A percentile compares a stretch with the other conserved stretches of the same genome.
Evolutionary conservation across 2,329 filamentous ascomycete species (phyloP).

Genomic region (Xylaria sp.): DNA sequence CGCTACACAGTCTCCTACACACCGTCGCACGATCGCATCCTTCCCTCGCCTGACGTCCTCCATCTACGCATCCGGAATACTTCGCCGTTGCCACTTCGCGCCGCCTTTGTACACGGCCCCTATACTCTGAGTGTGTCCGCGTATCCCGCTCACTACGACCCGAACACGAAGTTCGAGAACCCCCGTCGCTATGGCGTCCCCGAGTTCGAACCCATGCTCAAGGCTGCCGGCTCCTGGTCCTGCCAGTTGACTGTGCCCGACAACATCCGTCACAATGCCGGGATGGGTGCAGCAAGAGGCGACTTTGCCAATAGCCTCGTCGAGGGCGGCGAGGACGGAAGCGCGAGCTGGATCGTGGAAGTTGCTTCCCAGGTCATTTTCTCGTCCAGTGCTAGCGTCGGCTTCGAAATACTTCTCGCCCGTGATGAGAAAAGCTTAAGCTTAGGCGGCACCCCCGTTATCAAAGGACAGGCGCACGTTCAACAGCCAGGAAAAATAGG

Average conservation of each 20-base stretch:
- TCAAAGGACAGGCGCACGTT: conserved; percentile 58
- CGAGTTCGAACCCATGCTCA: conserved; percentile 95
- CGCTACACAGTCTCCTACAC: conserved; percentile 94
- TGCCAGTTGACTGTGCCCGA: conserved; percentile 84
- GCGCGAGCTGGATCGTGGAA: conserved; percentile 81
- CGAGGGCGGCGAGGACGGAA: conserved; percentile 64
- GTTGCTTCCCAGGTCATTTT: conserved; percentile 94
- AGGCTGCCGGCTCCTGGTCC: conserved; percentile 89
- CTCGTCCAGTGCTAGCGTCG: conserved; percentile 85
- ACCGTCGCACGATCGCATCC: conserved; percentile 86
- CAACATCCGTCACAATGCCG: conserved; percentile 73
- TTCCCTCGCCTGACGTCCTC: conserved; percentile 83
- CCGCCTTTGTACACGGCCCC: conserved; percentile 94
- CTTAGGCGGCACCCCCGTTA: conserved; percentile 63
- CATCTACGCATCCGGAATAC: conserved; percentile 92
- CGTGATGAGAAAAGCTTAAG: conserved; percentile 86
- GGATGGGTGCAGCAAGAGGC: conserved; percentile 56
- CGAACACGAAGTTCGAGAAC: conserved; percentile 79
- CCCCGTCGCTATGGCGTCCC: conserved; percentile 79
- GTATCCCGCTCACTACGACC: conserved; percentile 84
- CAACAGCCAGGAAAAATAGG: conserved; percentile 76
- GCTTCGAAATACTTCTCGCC: conserved; percentile 86
- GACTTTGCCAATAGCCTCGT: conserved; percentile 60
- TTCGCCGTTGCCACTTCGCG: conserved; percentile 87
- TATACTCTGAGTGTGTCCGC: conserved; percentile 90